A percentile compares a stretch with the other conserved stretches of the same genome.
Evolutionary conservation across 106 monocot species (phyloP).

Genomic region (Dendrobium catenatum): DNA sequence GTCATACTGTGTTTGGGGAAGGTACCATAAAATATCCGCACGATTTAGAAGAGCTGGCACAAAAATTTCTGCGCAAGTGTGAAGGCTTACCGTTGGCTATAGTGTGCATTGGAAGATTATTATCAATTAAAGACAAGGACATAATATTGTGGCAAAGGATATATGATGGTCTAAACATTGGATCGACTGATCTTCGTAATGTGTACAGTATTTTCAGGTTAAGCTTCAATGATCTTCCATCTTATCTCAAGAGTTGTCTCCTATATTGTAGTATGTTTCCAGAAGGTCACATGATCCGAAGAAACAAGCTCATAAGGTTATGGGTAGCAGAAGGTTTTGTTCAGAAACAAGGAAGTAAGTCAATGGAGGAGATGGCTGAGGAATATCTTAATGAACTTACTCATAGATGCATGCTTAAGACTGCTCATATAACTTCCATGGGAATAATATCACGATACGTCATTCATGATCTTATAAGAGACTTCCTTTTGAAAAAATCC

Average conservation of each 20-base stretch:
- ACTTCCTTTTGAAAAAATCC: not conserved
- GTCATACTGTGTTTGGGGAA: not conserved
- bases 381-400: slow-evolving; percentile 10
- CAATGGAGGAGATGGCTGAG: slow-evolving; percentile 23
- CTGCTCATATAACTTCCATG: not conserved
- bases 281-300: slow-evolving; percentile 5
- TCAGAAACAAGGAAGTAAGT: not conserved
- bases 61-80: not conserved
- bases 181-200: too few relatives aligned
- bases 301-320: slow-evolving; percentile 6
- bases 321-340: slow-evolving; percentile 43
- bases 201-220: not conserved
- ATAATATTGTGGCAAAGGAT: not conserved
- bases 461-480: not conserved
- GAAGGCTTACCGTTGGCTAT: not conserved
- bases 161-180: not conserved
- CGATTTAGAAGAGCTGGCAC: not conserved
- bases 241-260: slow-evolving; percentile 1
- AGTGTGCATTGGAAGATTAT: not conserved
- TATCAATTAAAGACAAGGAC: not conserved
- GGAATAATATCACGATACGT: not conserved
- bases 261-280: slow-evolving; percentile 19
- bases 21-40: not conserved
- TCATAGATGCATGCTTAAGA: too few relatives aligned
- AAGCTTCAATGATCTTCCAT: not conserved